Conservation (phyloP, 78 protist genomes). For the Dictyostelium intermedium region DNA sequence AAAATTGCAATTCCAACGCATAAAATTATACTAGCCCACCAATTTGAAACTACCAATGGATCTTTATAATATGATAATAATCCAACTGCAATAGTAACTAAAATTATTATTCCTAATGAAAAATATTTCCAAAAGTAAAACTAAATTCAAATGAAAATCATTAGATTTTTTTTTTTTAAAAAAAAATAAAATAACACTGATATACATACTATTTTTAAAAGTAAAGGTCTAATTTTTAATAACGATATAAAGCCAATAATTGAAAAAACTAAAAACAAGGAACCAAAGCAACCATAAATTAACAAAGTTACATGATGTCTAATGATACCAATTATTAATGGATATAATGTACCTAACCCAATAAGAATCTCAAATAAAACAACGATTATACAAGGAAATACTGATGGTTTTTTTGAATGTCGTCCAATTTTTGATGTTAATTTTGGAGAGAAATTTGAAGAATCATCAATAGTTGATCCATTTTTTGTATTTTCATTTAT, state of each 20-base stretch:
- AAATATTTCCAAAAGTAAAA: slow-evolving; percentile 50
- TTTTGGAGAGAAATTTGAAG: slow-evolving; percentile 16
- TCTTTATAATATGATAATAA: slow-evolving; percentile 18
- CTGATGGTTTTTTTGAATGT: slow-evolving; percentile 7
- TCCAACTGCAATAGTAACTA: slow-evolving; percentile 32
- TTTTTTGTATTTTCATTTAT: not conserved
- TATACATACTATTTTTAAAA: slow-evolving; percentile 23
- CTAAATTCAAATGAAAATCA: not conserved
- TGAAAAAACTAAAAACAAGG: not conserved
- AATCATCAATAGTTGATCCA: not conserved
- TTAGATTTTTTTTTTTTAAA: too few species aligned
- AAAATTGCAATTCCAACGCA: slow-evolving; percentile 27
- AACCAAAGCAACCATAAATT: slow-evolving; percentile 42
- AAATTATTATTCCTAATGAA: not conserved
- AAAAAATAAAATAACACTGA: not conserved
- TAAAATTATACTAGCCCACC: slow-evolving; percentile 35
- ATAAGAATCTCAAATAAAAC: not conserved
- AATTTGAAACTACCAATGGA: not conserved
- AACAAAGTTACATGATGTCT: not conserved
- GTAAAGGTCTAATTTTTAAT: not conserved
- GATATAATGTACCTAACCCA: slow-evolving; percentile 17
- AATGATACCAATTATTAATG: slow-evolving; percentile 35
- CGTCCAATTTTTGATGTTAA: not conserved
- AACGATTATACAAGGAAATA: slow-evolving; percentile 16
- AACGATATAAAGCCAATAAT: not conserved